phyloP scores from a whole-genome alignment of 306 rosid genomes.

The Hippophae gyantsensis region DNA sequence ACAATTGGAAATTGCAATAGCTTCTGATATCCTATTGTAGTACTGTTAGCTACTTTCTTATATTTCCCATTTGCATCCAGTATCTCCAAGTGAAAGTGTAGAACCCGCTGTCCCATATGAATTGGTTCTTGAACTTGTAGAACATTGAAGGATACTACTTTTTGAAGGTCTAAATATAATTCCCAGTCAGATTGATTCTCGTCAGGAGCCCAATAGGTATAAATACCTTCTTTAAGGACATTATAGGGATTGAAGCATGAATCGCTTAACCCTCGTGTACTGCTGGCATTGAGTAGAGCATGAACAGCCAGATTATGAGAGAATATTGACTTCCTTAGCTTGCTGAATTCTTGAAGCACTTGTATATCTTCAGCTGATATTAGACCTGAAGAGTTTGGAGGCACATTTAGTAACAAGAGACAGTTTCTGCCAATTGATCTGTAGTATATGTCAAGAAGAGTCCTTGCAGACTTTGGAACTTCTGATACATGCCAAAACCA shows the following conservation, averaged over 20 bases:
- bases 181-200: slow-evolving; percentile 48
- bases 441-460: slow-evolving; percentile 76
- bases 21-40: slow-evolving; percentile 77
- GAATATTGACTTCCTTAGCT: slow-evolving; percentile 57
- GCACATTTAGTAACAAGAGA: slow-evolving; percentile 60
- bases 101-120: slow-evolving; percentile 81
- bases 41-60: slow-evolving; percentile 50
- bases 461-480: slow-evolving; percentile 64
- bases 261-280: slow-evolving; percentile 46
- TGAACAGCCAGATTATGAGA: slow-evolving; percentile 51
- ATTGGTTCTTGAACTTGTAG: slow-evolving; percentile 79
- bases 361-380: slow-evolving; percentile 70
- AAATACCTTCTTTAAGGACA: slow-evolving; percentile 54
- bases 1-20: slow-evolving; percentile 47
- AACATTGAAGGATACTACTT: slow-evolving; percentile 57
- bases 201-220: slow-evolving; percentile 78
- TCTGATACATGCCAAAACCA: slow-evolving; percentile 95
- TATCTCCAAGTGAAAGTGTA: slow-evolving; percentile 59
- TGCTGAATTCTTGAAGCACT: slow-evolving; percentile 69
- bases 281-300: slow-evolving; percentile 51
- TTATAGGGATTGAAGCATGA: slow-evolving; percentile 49
- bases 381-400: slow-evolving; percentile 87
- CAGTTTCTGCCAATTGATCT: slow-evolving; percentile 79
- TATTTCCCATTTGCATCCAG: slow-evolving; percentile 36
- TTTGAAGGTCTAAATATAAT: slow-evolving; percentile 46